phyloP scores from a whole-genome alignment of 1,284 basidiomycete genomes.

The Boletellus deceptivus region DNA sequence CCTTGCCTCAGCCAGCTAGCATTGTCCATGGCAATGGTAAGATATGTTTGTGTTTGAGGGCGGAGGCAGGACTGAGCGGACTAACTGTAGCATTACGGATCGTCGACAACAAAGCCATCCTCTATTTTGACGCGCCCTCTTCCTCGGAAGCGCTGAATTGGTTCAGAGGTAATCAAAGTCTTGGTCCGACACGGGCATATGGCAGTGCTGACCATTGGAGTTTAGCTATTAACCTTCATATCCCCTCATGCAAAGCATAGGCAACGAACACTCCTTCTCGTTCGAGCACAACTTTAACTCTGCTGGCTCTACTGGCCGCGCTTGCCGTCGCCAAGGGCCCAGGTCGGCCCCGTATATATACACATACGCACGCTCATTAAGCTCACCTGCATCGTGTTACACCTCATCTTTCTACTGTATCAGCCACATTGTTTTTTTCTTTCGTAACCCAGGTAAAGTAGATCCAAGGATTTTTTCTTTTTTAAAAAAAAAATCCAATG shows the following conservation, averaged over 20 bases:
- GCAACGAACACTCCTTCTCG: conserved; percentile 9
- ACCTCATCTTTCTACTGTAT: conserved; percentile 37
- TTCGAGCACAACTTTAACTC: conserved; percentile 6
- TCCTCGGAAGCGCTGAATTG: conserved; percentile 83
- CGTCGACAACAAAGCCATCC: conserved; percentile 86
- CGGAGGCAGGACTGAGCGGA: conserved; percentile 5
- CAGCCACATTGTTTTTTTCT: conserved; percentile 20
- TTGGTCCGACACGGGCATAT: background rate
- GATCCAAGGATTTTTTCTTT: conserved; percentile 3
- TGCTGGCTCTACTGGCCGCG: conserved; percentile 9
- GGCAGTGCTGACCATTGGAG: conserved; percentile 4
- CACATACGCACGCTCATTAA: conserved; percentile 32
- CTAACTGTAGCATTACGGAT: conserved; percentile 63
- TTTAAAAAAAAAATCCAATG: no score
- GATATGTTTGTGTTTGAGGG: conserved; percentile 25
- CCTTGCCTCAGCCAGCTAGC: conserved; percentile 83
- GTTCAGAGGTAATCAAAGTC: conserved; percentile 66
- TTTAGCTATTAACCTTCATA: conserved; percentile 63
- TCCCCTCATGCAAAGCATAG: conserved; percentile 53
- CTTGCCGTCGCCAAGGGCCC: conserved; percentile 16
- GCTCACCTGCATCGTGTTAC: conserved; percentile 32
- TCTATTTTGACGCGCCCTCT: conserved; percentile 87
- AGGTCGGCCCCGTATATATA: conserved; percentile 35
- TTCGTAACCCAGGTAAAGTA: conserved; percentile 29
- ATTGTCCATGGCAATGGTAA: conserved; percentile 83